Evolutionary conservation across 129 eudicot species (phyloP).

Genomic region (Oenanthe sinensis): DNA sequence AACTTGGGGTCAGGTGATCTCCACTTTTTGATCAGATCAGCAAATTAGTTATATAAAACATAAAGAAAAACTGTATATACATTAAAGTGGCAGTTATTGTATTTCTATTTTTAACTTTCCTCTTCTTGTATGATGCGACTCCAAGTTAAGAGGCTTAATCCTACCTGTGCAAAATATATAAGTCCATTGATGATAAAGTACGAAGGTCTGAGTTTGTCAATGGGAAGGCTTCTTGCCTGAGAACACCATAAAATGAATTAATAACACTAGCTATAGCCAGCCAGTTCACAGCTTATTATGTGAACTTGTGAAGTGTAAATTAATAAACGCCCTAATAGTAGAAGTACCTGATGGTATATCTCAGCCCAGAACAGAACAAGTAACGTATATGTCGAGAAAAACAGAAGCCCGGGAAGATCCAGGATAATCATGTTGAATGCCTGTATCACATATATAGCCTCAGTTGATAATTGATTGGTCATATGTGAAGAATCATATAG

Average conservation of each 20-base stretch:
- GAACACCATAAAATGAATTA: slow-evolving; percentile 11
- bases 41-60: not conserved
- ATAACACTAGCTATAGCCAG: not conserved
- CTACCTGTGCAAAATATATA: slow-evolving; percentile 55
- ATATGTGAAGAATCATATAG: not conserved
- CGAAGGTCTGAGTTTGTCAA: slow-evolving; percentile 44
- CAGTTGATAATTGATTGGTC: not conserved
- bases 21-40: not conserved
- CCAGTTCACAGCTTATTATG: not conserved
- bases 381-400: slow-evolving; percentile 68
- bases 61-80: not conserved
- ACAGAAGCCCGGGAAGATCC: slow-evolving; percentile 64
- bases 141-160: not conserved
- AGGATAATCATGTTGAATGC: slow-evolving; percentile 41
- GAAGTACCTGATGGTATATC: slow-evolving; percentile 72
- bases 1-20: not conserved
- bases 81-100: not conserved
- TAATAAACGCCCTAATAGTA: not conserved
- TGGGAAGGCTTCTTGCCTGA: slow-evolving; percentile 67
- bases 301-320: not conserved
- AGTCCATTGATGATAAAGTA: slow-evolving; percentile 41
- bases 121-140: not conserved
- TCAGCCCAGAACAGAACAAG: slow-evolving; percentile 91
- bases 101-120: not conserved
- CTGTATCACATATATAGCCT: slow-evolving; percentile 20